These are phyloP conservation scores for Monosporascus sp. DNA, from an alignment of 2,329 filamentous ascomycete genomes.

Conservation along the genomic window DNA sequence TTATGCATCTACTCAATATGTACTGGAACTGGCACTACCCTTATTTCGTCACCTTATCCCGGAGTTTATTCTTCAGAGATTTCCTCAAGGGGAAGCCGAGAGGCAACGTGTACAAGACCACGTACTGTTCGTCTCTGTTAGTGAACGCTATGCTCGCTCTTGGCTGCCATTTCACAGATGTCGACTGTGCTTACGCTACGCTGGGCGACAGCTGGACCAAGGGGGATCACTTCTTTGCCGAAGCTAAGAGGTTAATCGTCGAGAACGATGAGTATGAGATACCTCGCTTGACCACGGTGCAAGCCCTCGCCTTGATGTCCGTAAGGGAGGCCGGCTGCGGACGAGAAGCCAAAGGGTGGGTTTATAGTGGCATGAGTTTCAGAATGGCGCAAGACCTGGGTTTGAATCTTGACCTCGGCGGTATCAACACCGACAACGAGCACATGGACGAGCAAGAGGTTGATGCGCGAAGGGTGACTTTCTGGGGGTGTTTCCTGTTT, in stretches of 20 bases:
- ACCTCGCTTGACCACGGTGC: conserved; percentile 81
- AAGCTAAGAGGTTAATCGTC: conserved; percentile 83
- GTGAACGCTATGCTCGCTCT: conserved; percentile 93
- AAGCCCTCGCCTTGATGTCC: conserved; percentile 92
- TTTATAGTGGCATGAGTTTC: conserved; percentile 97
- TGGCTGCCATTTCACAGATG: conserved; percentile 87
- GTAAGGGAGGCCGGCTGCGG: conserved; percentile 93
- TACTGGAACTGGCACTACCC: conserved; percentile 98
- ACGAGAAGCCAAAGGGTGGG: conserved; percentile 92
- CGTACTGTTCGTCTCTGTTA: conserved; percentile 82
- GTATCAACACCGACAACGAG: conserved; percentile 53
- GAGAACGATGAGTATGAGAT: conserved; percentile 93
- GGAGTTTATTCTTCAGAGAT: conserved; percentile 79
- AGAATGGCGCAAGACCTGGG: conserved; percentile 95
- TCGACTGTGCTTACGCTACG: conserved; percentile 64
- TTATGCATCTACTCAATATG: conserved; percentile 89
- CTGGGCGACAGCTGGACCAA: conserved; percentile 77
- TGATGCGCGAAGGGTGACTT: conserved; percentile 85
- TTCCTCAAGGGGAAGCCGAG: conserved; percentile 67
- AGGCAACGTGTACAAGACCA: conserved; percentile 46
- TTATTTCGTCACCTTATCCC: conserved; percentile 89
- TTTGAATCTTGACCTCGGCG: conserved; percentile 75
- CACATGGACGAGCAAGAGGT: conserved; percentile 74
- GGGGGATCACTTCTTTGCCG: conserved; percentile 92
- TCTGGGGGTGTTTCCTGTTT: conserved; percentile 97